Evolutionary conservation across 1,284 basidiomycete species (phyloP).

Genomic region (Trichosporon sp.): DNA sequence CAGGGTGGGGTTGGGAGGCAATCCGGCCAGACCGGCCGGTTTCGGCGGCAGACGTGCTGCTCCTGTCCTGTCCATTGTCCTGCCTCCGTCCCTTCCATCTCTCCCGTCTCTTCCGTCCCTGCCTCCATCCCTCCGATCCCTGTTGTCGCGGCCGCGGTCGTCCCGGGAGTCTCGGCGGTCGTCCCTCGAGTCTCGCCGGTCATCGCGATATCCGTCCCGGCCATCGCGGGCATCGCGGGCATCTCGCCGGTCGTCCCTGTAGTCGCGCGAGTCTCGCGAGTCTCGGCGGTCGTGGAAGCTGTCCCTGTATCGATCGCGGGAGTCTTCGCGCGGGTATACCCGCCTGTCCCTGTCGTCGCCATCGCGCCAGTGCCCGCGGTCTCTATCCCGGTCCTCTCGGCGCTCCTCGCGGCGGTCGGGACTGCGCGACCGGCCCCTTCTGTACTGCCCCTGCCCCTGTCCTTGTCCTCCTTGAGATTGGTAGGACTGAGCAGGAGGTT

Average conservation of each 20-base stretch:
- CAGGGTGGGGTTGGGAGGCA: constrained; percentile 23
- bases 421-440: not conserved
- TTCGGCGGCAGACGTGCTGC: constrained; percentile 22
- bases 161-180: constrained; percentile 20
- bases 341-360: not conserved
- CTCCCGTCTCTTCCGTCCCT: constrained; percentile 10
- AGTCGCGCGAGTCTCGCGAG: constrained; percentile 8
- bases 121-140: constrained; percentile 13
- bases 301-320: not conserved
- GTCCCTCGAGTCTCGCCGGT: constrained; percentile 14
- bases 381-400: not conserved
- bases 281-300: not conserved
- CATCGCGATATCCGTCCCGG: constrained; percentile 11
- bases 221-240: not conserved
- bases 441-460: not conserved
- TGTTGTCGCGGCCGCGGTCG: constrained; percentile 19
- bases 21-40: constrained; percentile 24
- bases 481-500: not conserved
- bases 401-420: not conserved
- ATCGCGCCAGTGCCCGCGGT: not conserved
- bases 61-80: not conserved
- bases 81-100: not conserved
- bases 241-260: not conserved
- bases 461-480: not conserved
- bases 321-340: not conserved